Evolutionary conservation across 1,284 basidiomycete species (phyloP).

Genomic region (Austroboletus niveus): DNA sequence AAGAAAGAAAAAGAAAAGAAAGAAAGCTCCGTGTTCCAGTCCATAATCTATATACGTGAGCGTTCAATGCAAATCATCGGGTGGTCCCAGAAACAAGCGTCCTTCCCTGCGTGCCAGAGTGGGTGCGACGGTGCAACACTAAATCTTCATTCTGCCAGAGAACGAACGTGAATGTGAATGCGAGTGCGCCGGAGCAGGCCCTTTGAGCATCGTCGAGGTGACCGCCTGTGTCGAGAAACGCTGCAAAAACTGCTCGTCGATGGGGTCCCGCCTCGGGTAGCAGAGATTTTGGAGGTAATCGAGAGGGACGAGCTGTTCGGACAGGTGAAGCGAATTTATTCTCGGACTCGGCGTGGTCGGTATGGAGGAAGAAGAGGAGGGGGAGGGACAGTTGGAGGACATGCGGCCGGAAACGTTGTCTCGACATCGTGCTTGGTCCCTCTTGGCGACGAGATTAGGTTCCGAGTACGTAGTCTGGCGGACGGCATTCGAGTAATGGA

Average conservation of each 20-base stretch:
- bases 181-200: slow-evolving; percentile 8
- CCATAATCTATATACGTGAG: slow-evolving; percentile 32
- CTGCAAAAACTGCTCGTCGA: slow-evolving; percentile 56
- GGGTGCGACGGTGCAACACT: background rate
- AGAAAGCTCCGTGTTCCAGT: slow-evolving; percentile 25
- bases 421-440: slow-evolving; percentile 23
- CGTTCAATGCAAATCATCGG: slow-evolving; percentile 18
- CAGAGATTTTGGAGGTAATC: slow-evolving; percentile 55
- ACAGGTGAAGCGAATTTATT: slow-evolving; percentile 25
- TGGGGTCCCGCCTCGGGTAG: slow-evolving; percentile 52
- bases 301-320: slow-evolving; percentile 53
- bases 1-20: background rate
- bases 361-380: slow-evolving; percentile 28
- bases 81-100: slow-evolving; percentile 4
- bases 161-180: slow-evolving; percentile 24
- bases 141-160: slow-evolving; percentile 30
- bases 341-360: slow-evolving; percentile 34
- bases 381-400: slow-evolving; percentile 24
- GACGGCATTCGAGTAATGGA: slow-evolving; percentile 18
- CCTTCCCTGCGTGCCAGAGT: background rate
- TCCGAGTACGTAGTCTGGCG: slow-evolving; percentile 36
- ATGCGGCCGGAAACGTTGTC: slow-evolving; percentile 11
- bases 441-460: slow-evolving; percentile 23
- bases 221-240: slow-evolving; percentile 41
- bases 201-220: slow-evolving; percentile 22